phyloP scores from a whole-genome alignment of 805 yeast genomes.

The Lipomyces japonicus region DNA sequence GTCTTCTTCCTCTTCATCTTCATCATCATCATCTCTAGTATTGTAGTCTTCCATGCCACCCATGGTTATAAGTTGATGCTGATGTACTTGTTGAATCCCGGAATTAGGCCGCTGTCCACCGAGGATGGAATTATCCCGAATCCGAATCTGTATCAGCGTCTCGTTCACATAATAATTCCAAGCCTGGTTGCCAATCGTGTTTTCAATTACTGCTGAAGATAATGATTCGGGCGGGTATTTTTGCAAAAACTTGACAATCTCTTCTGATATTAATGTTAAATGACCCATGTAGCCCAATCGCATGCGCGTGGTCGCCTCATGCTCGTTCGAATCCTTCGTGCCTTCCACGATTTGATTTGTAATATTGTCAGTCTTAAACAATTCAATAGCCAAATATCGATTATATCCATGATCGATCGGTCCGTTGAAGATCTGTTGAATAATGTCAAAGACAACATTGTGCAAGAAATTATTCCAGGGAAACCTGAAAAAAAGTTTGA shows the following conservation, averaged over 20 bases:
- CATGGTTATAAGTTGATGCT: slow-evolving; percentile 24
- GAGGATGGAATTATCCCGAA: slow-evolving; percentile 86
- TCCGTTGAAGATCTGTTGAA: slow-evolving; percentile 92
- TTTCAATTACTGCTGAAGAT: slow-evolving; percentile 50
- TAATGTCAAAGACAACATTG: slow-evolving; percentile 92
- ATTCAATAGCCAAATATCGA: slow-evolving; percentile 66
- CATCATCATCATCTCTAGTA: slow-evolving; percentile 28
- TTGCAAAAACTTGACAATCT: slow-evolving; percentile 80
- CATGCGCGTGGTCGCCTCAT: slow-evolving; percentile 57
- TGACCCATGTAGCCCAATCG: slow-evolving; percentile 98
- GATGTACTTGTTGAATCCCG: slow-evolving; percentile 16
- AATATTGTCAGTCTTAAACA: slow-evolving; percentile 62
- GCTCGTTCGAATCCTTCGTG: slow-evolving; percentile 54
- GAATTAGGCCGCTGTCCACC: slow-evolving; percentile 63
- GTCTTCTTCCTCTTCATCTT: slow-evolving; percentile 32
- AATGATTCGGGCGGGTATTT: slow-evolving; percentile 58
- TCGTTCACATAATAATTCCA: slow-evolving; percentile 85
- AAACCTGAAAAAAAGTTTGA: slow-evolving; percentile 66
- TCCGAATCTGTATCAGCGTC: slow-evolving; percentile 81
- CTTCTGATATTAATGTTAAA: slow-evolving; percentile 87
- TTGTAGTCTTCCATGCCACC: slow-evolving; percentile 31
- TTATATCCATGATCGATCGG: slow-evolving; percentile 80
- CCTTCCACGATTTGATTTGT: slow-evolving; percentile 60
- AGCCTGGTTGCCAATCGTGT: slow-evolving; percentile 45
- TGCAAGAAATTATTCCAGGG: slow-evolving; percentile 98